Base-by-base conservation (phyloP, 2,329 filamentous ascomycete genomes). In the Exutisphaerella laricina region DNA sequence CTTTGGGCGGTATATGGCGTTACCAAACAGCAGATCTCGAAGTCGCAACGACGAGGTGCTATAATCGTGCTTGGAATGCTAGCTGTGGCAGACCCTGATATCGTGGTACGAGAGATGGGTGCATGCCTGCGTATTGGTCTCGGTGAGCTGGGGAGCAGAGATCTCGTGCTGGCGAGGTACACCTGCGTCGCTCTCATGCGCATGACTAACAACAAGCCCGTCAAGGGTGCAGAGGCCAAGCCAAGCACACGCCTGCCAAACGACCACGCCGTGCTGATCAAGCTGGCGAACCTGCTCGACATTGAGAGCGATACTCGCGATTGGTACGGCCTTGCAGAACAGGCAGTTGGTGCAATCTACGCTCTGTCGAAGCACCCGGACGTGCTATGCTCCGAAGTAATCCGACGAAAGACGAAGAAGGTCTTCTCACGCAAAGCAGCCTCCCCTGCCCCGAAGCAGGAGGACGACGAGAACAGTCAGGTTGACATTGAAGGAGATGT, bases 41-140 rank as follows among this genome's bases (percentile, higher is more conserved):
- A 82, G 57, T 90, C 82, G 2, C 92, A 97, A 65, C 79, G 92
- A 49, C 79, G 92, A 31, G 92, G 92, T 18, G 83, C 92, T 37
- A 97, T 98, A 61, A 97, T 98, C 51, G 86, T 97, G 5, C 74
- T 98, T 2, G 90, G 94, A 12, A 98, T 98, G 94, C 76, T 98
- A 40, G 89, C 90, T 4, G 82, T 92, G 2, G 92, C 94, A 2
- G 88, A 86, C 50, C 88, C 90, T 0, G 86, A 95, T 51, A 92
- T 98, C 47, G 87, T 94, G 2, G 84, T 96, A 10, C 87, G 85
- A 46, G 90, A 98, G 65, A 94, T 97, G 71, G 90, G 97, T 65
- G 84, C 85, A 0, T 95, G 96, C 78, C 73, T 98, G 13, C 80
- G 86, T 9, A 94, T 94, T 38, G 92, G 92, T 12, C 76, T 98